These are phyloP conservation scores for Yamadazyma diospyri DNA, from an alignment of 1,139 yeast genomes.

Conservation along the genomic window DNA sequence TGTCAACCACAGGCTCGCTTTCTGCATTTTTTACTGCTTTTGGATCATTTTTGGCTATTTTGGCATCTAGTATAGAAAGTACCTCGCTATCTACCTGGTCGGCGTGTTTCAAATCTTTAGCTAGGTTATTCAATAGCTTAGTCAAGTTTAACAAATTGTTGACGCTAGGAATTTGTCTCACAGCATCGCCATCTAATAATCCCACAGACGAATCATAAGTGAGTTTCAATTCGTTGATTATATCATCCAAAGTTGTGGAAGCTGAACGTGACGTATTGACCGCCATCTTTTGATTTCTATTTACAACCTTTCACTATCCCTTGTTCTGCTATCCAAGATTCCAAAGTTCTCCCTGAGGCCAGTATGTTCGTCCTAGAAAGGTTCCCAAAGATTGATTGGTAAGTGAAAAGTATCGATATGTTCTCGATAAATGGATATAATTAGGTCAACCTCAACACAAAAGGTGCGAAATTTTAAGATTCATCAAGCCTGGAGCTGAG, in stretches of 20 bases:
- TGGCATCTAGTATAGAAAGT: slow-evolving; percentile 17
- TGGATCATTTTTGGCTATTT: slow-evolving; percentile 6
- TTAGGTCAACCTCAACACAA: slow-evolving; percentile 2
- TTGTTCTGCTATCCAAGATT: too few species aligned
- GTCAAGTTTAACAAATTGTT: slow-evolving; percentile 44
- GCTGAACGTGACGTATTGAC: slow-evolving; percentile 26
- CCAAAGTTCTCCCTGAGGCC: too few species aligned
- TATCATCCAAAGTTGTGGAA: slow-evolving; percentile 46
- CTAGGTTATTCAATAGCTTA: slow-evolving; percentile 45
- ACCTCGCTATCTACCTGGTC: slow-evolving; percentile 43
- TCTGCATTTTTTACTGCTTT: slow-evolving; percentile 10
- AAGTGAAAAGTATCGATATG: neutral
- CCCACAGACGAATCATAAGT: slow-evolving; percentile 60
- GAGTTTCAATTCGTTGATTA: slow-evolving; percentile 50
- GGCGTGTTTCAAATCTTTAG: slow-evolving; percentile 46
- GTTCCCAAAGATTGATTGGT: neutral
- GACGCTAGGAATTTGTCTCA: slow-evolving; percentile 45
- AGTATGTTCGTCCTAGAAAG: too few species aligned
- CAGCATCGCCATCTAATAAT: slow-evolving; percentile 54
- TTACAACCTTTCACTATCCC: too few species aligned
- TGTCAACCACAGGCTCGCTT: slow-evolving; percentile 9
- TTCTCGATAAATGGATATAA: slow-evolving; percentile 1
- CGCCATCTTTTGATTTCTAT: too few species aligned
- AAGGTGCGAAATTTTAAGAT: slow-evolving; percentile 4
- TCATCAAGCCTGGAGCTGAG: too few species aligned